phyloP scores from a whole-genome alignment of 805 yeast species.

The Saccharomycopsis oosterbeekiorum region DNA sequence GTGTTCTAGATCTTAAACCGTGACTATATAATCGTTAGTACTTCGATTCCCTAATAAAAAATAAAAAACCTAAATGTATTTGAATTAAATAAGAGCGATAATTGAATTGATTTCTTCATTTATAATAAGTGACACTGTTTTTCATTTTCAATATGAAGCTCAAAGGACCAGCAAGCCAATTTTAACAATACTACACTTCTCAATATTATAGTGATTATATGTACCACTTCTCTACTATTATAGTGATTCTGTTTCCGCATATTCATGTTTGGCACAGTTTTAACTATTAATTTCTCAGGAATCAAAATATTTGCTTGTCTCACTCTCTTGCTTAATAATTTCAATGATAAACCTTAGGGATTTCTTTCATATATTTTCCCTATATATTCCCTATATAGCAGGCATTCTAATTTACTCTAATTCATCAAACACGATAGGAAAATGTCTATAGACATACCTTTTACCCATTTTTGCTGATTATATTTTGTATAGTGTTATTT shows the following conservation, averaged over 20 bases:
- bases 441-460: conserved; percentile 30
- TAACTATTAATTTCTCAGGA: no score
- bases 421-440: background rate
- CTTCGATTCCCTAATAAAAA: background rate
- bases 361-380: no score
- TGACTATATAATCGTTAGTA: conserved; percentile 40
- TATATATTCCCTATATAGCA: no score
- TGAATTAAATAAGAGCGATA: background rate
- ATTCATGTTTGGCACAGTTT: no score
- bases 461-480: conserved; percentile 35
- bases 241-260: no score
- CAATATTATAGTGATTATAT: no score
- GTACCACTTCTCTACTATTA: no score
- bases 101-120: background rate
- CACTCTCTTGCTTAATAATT: background rate
- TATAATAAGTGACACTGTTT: background rate
- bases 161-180: no score
- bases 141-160: no score
- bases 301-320: background rate
- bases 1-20: conserved; percentile 99
- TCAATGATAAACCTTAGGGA: no score
- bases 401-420: background rate
- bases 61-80: background rate
- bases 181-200: no score
- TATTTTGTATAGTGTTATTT: background rate